Conservation (phyloP, 768 basidiomycete genomes). For the Termitomyces sp. region DNA sequence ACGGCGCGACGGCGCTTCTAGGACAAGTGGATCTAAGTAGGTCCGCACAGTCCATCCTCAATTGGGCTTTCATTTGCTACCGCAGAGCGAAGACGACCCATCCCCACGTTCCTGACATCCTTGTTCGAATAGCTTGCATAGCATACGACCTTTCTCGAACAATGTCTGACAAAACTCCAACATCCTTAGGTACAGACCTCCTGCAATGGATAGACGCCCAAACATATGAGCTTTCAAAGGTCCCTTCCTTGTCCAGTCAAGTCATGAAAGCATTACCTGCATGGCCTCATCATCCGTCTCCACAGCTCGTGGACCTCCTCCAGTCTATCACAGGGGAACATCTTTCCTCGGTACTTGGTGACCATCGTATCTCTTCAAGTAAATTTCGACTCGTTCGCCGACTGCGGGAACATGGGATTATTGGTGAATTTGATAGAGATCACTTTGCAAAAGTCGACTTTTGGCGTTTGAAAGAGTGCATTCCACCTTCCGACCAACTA, state of each 20-base stretch:
- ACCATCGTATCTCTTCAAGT: slow-evolving; percentile 57
- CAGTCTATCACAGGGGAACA: slow-evolving; percentile 39
- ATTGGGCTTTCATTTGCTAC: slow-evolving; percentile 66
- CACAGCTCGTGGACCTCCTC: slow-evolving; percentile 36
- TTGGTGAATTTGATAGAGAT: slow-evolving; percentile 29
- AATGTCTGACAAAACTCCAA: slow-evolving; percentile 19
- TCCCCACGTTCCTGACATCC: slow-evolving; percentile 52
- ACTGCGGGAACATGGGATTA: slow-evolving; percentile 43
- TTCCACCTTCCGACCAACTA: slow-evolving; percentile 50
- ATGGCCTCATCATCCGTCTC: slow-evolving; percentile 66
- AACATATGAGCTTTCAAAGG: slow-evolving; percentile 27
- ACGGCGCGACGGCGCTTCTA: slow-evolving; percentile 61
- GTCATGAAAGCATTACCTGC: slow-evolving; percentile 57
- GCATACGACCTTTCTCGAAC: slow-evolving; percentile 47
- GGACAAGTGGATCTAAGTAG: slow-evolving; percentile 61
- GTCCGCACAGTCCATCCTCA: slow-evolving; percentile 69
- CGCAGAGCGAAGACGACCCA: slow-evolving; percentile 33
- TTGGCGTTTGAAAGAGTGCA: slow-evolving; percentile 80
- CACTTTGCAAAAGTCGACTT: slow-evolving; percentile 60
- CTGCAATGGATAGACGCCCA: slow-evolving; percentile 6
- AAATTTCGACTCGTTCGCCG: slow-evolving; percentile 74
- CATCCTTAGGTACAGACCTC: slow-evolving; percentile 41
- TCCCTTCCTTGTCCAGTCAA: slow-evolving; percentile 31
- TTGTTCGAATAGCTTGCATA: slow-evolving; percentile 62
- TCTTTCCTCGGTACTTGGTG: slow-evolving; percentile 50